Conservation (phyloP, 2,329 filamentous ascomycete genomes). For the Coniosporium tulheliwenetii region DNA sequence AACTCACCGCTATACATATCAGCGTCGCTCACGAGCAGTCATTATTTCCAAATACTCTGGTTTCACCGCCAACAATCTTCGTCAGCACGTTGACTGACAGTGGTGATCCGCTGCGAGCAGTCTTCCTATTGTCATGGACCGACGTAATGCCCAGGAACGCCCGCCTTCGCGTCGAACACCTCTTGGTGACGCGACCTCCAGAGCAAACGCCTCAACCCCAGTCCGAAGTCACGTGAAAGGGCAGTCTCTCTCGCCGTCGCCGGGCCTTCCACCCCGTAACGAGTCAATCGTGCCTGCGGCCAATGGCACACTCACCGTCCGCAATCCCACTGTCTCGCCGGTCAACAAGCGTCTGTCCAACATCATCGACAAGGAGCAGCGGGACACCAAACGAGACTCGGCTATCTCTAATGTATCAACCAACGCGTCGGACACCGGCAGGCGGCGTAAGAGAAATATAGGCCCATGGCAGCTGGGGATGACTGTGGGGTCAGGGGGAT, state of each 20-base stretch:
- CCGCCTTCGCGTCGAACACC: constrained; percentile 10
- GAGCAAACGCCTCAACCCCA: constrained; percentile 8
- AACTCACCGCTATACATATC: too few species aligned
- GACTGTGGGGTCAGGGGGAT: constrained; percentile 79
- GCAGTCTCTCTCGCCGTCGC: constrained; percentile 3
- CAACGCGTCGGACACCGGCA: constrained; percentile 30
- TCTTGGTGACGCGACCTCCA: constrained; percentile 12
- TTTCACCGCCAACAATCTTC: too few species aligned
- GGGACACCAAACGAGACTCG: constrained; percentile 34
- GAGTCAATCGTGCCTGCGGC: constrained; percentile 21
- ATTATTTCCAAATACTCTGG: too few species aligned
- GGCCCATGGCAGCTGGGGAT: constrained; percentile 88
- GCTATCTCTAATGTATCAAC: constrained; percentile 41
- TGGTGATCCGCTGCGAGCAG: too few species aligned
- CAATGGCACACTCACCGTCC: constrained; percentile 26
- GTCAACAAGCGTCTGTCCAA: constrained; percentile 39
- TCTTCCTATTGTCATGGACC: too few species aligned
- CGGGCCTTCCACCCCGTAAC: constrained; percentile 21
- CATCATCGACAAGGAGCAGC: constrained; percentile 28
- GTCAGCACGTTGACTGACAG: too few species aligned
- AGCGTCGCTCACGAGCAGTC: too few species aligned
- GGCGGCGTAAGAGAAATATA: constrained; percentile 55
- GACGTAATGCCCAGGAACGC: constrained; percentile 1
- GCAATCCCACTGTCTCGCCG: constrained; percentile 17
- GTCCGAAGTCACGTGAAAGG: neutral